phyloP scores from a whole-genome alignment of 1,139 yeast genomes.

The Williopsis jadinii region DNA sequence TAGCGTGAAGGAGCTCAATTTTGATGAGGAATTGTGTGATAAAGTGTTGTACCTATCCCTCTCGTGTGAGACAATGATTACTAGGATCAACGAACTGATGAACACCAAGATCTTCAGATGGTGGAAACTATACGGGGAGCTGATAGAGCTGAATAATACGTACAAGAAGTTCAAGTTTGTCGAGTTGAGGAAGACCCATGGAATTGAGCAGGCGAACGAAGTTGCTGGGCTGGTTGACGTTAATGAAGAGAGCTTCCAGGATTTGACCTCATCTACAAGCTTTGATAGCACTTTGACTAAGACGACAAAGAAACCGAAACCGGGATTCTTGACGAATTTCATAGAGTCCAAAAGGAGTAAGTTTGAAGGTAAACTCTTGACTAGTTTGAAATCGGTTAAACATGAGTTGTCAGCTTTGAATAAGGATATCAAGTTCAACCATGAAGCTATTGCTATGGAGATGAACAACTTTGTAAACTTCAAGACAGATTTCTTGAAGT shows the following conservation, averaged over 20 bases:
- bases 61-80: slow-evolving; percentile 31
- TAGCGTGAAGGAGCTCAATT: slow-evolving; percentile 15
- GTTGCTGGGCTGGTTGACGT: slow-evolving; percentile 7
- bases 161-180: slow-evolving; percentile 21
- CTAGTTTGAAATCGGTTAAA: slow-evolving; percentile 22
- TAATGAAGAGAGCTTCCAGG: slow-evolving; percentile 14
- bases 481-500: slow-evolving; percentile 35
- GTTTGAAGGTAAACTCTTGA: slow-evolving; percentile 28
- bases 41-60: slow-evolving; percentile 20
- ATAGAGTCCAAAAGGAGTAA: slow-evolving; percentile 34
- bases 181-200: slow-evolving; percentile 5
- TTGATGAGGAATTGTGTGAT: slow-evolving; percentile 19
- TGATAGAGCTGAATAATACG: slow-evolving; percentile 25
- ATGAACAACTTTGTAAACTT: slow-evolving; percentile 50
- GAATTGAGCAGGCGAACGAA: background rate
- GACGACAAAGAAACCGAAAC: slow-evolving; percentile 13
- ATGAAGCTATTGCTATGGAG: slow-evolving; percentile 58
- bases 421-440: slow-evolving; percentile 34
- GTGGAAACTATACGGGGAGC: slow-evolving; percentile 39
- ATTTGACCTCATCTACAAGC: slow-evolving; percentile 8
- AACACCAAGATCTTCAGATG: slow-evolving; percentile 39
- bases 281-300: slow-evolving; percentile 3
- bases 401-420: slow-evolving; percentile 20
- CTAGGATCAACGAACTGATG: slow-evolving; percentile 33
- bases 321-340: slow-evolving; percentile 24